Conservation (phyloP, 2,329 filamentous ascomycete species). For the Clarireedia homoeocarpa region DNA sequence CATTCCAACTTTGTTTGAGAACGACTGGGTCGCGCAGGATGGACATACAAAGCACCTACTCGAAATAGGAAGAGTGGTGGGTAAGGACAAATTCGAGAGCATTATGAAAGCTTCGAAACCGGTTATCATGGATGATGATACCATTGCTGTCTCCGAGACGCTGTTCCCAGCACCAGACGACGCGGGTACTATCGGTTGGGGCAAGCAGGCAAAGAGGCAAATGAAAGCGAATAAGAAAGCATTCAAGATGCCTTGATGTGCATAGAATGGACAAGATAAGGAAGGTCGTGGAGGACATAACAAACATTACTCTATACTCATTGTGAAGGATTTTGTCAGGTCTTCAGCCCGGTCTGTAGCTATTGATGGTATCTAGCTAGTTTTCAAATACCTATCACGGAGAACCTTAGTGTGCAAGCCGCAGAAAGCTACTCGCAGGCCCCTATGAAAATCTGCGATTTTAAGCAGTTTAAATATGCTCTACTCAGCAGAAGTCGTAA, state of each 20-base stretch:
- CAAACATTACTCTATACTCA: background rate
- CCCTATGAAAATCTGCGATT: background rate
- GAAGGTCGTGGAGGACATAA: background rate
- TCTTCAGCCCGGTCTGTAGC: background rate
- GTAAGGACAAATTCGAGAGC: slow-evolving; percentile 1
- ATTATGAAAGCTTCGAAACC: slow-evolving; percentile 3
- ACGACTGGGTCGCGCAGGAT: slow-evolving; percentile 3
- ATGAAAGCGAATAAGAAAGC: slow-evolving; percentile 1
- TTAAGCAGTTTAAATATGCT: no score
- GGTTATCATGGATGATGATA: background rate
- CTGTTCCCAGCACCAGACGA: background rate
- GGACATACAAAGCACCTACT: background rate
- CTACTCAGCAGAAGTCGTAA: no score
- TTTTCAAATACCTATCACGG: no score
- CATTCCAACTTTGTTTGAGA: background rate
- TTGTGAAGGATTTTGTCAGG: background rate
- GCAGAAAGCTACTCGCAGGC: background rate
- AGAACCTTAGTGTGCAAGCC: no score
- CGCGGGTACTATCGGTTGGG: background rate
- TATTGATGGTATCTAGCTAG: background rate
- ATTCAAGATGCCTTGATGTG: background rate
- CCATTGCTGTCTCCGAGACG: background rate
- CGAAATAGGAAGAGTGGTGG: background rate
- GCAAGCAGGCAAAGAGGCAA: slow-evolving; percentile 5
- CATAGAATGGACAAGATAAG: no score